A percentile compares a stretch with the other conserved stretches of the same genome.
Conservation (phyloP, 805 yeast species). For the Yarrowia alimentaria region DNA sequence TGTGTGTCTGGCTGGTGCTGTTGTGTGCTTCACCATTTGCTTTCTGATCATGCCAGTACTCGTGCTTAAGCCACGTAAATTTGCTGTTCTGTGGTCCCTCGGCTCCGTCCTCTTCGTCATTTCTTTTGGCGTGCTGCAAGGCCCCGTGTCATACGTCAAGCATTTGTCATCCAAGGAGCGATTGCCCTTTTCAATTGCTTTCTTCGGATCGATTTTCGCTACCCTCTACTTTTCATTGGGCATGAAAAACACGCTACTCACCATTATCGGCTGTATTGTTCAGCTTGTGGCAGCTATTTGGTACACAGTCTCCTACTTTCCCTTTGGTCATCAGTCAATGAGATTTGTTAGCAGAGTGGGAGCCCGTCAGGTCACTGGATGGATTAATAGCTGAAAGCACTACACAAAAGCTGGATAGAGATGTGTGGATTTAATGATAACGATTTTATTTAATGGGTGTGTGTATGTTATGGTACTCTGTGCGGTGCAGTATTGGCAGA, state of each 20-base stretch:
- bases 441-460: too few species aligned
- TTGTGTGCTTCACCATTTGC: conserved; percentile 78
- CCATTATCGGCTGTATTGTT: conserved; percentile 68
- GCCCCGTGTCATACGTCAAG: conserved; percentile 74
- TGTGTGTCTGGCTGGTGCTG: conserved; percentile 70
- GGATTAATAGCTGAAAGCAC: conserved; percentile 45
- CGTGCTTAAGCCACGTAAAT: conserved; percentile 85
- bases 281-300: conserved; percentile 86
- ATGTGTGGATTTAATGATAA: too few species aligned
- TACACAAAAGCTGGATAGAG: too few species aligned
- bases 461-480: too few species aligned
- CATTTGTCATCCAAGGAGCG: conserved; percentile 77
- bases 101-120: conserved; percentile 84
- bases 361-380: conserved; percentile 49
- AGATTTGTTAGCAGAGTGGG: conserved; percentile 58
- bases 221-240: conserved; percentile 78
- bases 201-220: conserved; percentile 72
- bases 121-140: conserved; percentile 89
- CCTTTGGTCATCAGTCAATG: conserved; percentile 84
- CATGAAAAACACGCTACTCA: conserved; percentile 67
- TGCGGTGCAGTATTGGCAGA: too few species aligned
- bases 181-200: conserved; percentile 73
- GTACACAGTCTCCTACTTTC: conserved; percentile 90
- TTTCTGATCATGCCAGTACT: conserved; percentile 84
- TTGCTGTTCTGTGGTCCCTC: conserved; percentile 81